phyloP scores from a whole-genome alignment of 371 early-diverging fungal species.

The Circinella umbellata region DNA sequence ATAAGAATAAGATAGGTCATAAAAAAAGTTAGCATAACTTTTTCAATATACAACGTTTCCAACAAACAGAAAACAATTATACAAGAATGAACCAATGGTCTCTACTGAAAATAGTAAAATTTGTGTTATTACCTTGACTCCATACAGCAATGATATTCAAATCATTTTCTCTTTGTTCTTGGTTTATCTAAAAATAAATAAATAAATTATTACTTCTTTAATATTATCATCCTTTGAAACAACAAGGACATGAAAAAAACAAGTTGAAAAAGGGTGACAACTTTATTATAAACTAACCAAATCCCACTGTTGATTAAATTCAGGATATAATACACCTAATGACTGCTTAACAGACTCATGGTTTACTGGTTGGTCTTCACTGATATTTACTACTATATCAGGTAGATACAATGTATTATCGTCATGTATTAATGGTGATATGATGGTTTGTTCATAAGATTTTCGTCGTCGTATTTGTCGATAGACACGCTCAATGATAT shows the following conservation, averaged over 20 bases:
- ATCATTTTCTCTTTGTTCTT: slow-evolving; percentile 72
- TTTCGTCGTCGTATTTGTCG: slow-evolving; percentile 36
- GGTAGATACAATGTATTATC: slow-evolving; percentile 26
- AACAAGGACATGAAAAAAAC: too few species aligned
- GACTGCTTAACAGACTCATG: slow-evolving; percentile 19
- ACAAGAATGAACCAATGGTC: too few species aligned
- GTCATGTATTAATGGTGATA: slow-evolving; percentile 13
- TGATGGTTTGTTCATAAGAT: slow-evolving; percentile 34
- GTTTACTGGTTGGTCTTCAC: slow-evolving; percentile 24
- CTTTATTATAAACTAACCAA: slow-evolving; percentile 23
- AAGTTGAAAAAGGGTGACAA: background rate
- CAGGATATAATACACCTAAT: slow-evolving; percentile 74
- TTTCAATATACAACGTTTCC: too few species aligned
- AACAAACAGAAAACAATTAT: too few species aligned
- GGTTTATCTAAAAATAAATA: slow-evolving; percentile 64
- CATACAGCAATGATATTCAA: slow-evolving; percentile 94
- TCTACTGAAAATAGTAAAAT: too few species aligned
- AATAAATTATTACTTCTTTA: background rate
- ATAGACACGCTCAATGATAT: slow-evolving; percentile 29
- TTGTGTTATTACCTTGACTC: slow-evolving; percentile 71
- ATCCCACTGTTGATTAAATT: slow-evolving; percentile 61
- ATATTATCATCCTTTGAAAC: too few species aligned
- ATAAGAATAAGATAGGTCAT: too few species aligned
- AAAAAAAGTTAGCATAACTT: too few species aligned
- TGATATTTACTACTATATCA: slow-evolving; percentile 20